A percentile compares a stretch with the other conserved stretches of the same genome.
Evolutionary conservation across 176 grass and related monocot species (phyloP).

Genomic region (Oryza punctata): DNA sequence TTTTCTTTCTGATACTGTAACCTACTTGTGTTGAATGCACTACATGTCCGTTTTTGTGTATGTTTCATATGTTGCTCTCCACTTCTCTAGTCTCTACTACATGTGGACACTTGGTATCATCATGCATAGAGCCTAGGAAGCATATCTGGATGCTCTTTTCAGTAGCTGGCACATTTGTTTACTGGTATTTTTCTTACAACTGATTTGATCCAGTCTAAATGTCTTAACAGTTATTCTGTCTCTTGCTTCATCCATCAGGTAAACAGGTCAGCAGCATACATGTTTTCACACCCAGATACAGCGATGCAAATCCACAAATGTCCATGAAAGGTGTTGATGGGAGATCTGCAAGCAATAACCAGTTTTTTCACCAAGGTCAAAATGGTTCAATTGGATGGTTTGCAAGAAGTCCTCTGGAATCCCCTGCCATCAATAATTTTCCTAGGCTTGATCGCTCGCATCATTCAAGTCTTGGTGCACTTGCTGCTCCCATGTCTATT

Average conservation of each 20-base stretch:
- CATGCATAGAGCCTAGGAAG: conserved; percentile 2
- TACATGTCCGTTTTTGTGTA: background rate
- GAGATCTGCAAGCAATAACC: conserved; percentile 34
- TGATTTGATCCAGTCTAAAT: conserved; percentile 5
- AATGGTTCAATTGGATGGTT: conserved; percentile 51
- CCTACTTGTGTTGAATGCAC: conserved; percentile 10
- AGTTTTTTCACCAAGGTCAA: conserved; percentile 45
- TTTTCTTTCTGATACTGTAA: background rate
- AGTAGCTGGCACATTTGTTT: conserved; percentile 22
- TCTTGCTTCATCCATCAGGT: conserved; percentile 45
- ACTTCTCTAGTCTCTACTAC: conserved; percentile 1
- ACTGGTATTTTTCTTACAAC: conserved; percentile 12
- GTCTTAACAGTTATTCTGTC: conserved; percentile 9
- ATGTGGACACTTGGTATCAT: conserved; percentile 4
- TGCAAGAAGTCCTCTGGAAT: conserved; percentile 37
- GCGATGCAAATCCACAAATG: conserved; percentile 4
- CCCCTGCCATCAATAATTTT: conserved; percentile 37
- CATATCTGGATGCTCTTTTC: background rate
- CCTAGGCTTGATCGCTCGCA: conserved; percentile 33
- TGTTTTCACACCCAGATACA: conserved; percentile 42
- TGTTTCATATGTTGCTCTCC: conserved; percentile 16
- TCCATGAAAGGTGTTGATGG: conserved; percentile 39
- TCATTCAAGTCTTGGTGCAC: conserved; percentile 37
- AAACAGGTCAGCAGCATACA: conserved; percentile 40
- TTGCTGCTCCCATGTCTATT: conserved; percentile 39